Evolutionary conservation across 2,329 filamentous ascomycete genomes (phyloP), one percentile per base, ranked within the genome.

Genomic region (Ascocoryne sarcoides): DNA sequence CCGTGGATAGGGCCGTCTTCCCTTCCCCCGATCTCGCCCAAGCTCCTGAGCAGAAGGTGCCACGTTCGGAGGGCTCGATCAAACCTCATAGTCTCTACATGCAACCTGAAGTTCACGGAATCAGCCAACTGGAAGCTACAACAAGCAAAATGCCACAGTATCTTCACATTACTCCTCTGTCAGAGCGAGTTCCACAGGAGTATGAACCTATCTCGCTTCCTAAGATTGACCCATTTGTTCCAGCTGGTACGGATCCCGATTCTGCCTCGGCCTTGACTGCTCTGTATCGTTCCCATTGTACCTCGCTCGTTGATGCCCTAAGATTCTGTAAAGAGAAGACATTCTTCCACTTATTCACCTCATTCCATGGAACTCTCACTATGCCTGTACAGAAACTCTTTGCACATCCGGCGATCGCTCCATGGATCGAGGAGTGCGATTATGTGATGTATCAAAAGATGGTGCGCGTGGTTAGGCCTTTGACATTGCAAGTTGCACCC

Each of bases 241-340:
- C 90, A 1, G 65, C 67, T 2, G 83, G 84, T 41, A 94, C 89
- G 5, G 92, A 98, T 60, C 69, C 75, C 1, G 90, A 96, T 57
- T 83, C 88, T 5, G 89, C 88, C 18, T 84, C 84, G 54, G 89
- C 88, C 3, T 69, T 98, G 16, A 78, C 79, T 28, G 89, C 90
- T 4, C 71, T 96, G 17, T 98, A 98, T 59, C 79, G 88, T 36
- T 92, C 90, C 2, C 90, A 96, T 59, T 95, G 89, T 60, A 95
- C 92, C 10, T 95, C 89, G 1, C 73, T 98, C 4, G 84, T 98
- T 21, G 92, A 98, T 62, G 90, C 87, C 53, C 88, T 98, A 46
- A 84, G 92, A 20, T 96, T 86, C 61, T 95, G 90, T 70, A 93
- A 92, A 58, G 87, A 95, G 62, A 94, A 95, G 65, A 90, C 88